A percentile compares a stretch with the other conserved stretches of the same genome.
These are phyloP conservation scores for Loxodes magnus DNA, from an alignment of 73 alveolate genomes.

Conservation along the genomic window DNA sequence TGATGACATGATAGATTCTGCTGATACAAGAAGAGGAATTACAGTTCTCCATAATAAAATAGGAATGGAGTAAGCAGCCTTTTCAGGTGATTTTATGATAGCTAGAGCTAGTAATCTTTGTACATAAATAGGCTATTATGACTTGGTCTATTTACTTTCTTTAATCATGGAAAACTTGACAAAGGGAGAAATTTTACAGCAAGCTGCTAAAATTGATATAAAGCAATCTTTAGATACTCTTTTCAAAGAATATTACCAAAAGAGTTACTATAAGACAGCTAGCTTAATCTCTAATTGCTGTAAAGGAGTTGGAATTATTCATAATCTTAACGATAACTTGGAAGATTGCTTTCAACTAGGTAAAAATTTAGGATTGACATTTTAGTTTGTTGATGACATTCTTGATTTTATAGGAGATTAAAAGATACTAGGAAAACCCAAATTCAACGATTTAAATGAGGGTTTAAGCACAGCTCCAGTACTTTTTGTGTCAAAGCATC, in stretches of 20 bases:
- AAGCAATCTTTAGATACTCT: neutral
- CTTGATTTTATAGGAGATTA: slow-evolving; percentile 6
- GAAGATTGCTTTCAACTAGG: slow-evolving; percentile 12
- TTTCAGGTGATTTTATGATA: slow-evolving; percentile 10
- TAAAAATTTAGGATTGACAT: slow-evolving; percentile 1
- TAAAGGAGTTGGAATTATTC: slow-evolving; percentile 11
- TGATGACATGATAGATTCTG: slow-evolving; percentile 13
- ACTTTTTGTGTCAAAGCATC: neutral
- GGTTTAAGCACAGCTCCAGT: slow-evolving; percentile 11
- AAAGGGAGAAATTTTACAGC: slow-evolving; percentile 9
- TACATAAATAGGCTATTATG: neutral
- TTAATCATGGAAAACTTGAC: slow-evolving; percentile 7
- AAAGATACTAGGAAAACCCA: slow-evolving; percentile 8
- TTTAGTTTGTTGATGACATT: slow-evolving; percentile 14
- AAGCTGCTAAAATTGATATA: neutral
- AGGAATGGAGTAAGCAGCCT: slow-evolving; percentile 3
- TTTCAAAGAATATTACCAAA: slow-evolving; percentile 6
- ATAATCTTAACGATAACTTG: neutral
- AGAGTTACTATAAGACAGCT: slow-evolving; percentile 10
- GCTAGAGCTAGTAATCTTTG: slow-evolving; percentile 2
- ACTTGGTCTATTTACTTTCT: neutral
- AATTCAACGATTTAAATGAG: slow-evolving; percentile 5
- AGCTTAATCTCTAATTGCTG: slow-evolving; percentile 2
- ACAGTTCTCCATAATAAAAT: slow-evolving; percentile 2
- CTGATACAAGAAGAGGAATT: slow-evolving; percentile 4